Conservation (phyloP, 345 rosid genomes). For the Ceriops tagal region DNA sequence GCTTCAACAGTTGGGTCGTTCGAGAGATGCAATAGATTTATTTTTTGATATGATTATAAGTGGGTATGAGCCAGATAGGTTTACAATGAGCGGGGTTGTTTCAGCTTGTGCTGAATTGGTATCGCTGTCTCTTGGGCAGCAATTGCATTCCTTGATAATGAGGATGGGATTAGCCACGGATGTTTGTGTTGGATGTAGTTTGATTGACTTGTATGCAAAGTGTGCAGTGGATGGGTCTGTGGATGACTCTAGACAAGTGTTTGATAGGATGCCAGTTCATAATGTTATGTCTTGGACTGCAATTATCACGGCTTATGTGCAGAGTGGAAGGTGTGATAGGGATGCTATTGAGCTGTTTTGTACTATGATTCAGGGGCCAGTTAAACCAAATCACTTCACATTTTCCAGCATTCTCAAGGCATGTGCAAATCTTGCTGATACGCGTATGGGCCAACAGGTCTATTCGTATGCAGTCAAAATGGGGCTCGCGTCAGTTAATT, state of each 20-base stretch:
- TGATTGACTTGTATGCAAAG: constrained; percentile 74
- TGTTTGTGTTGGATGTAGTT: constrained; percentile 65
- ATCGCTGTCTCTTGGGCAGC: constrained; percentile 37
- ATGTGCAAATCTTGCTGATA: constrained; percentile 49
- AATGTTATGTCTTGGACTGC: constrained; percentile 78
- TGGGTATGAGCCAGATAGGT: constrained; percentile 50
- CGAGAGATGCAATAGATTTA: constrained; percentile 43
- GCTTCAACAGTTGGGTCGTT: constrained; percentile 45
- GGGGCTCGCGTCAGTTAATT: constrained; percentile 46
- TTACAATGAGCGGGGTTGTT: constrained; percentile 49
- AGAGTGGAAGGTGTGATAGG: constrained; percentile 29
- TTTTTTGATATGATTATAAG: constrained; percentile 49
- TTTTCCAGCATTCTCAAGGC: constrained; percentile 66
- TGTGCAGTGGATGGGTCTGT: constrained; percentile 44
- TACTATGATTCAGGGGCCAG: constrained; percentile 46
- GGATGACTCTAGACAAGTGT: constrained; percentile 53
- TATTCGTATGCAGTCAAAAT: constrained; percentile 47
- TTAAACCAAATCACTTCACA: constrained; percentile 63
- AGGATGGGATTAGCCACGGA: constrained; percentile 45
- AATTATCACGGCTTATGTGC: constrained; percentile 52
- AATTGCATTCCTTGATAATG: constrained; percentile 59
- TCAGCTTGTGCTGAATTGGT: constrained; percentile 55
- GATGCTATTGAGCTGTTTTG: constrained; percentile 52
- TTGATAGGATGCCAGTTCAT: constrained; percentile 55
- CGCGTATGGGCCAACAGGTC: constrained; percentile 44